Conservation (phyloP, 345 rosid genomes). For the Salix purpurea region DNA sequence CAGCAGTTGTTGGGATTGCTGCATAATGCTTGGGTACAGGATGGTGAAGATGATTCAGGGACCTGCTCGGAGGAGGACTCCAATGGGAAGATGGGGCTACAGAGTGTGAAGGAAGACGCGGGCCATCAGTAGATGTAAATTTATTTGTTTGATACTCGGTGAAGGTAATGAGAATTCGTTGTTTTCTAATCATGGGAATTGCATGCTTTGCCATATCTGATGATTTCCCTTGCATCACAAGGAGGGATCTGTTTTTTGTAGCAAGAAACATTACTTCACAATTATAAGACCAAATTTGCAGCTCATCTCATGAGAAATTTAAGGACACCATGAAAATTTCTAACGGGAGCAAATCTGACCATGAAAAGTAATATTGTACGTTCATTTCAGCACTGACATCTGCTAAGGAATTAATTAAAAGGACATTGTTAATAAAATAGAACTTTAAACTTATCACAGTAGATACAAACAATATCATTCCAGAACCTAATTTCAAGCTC, state of each 20-base stretch:
- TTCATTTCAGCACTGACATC: not conserved
- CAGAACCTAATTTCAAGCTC: not conserved
- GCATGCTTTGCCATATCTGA: conserved; percentile 78
- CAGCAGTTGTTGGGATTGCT: conserved; percentile 39
- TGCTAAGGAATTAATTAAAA: not conserved
- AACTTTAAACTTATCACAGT: not conserved
- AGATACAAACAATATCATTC: not conserved
- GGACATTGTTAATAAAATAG: not conserved
- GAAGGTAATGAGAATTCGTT: conserved; percentile 72
- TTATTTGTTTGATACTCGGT: conserved; percentile 58
- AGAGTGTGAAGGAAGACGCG: conserved; percentile 29
- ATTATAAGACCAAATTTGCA: not conserved
- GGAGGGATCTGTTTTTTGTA: conserved; percentile 50
- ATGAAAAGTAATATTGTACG: not conserved
- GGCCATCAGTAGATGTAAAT: conserved; percentile 31
- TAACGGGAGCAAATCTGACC: not conserved
- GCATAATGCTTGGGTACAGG: conserved; percentile 54
- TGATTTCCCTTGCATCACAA: conserved; percentile 72
- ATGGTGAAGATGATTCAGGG: conserved; percentile 50
- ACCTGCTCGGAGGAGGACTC: conserved; percentile 55
- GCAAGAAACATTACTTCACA: not conserved
- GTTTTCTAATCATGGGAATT: conserved; percentile 54
- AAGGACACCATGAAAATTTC: not conserved
- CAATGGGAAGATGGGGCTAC: conserved; percentile 43
- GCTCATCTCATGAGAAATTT: not conserved